A percentile compares a stretch with the other conserved stretches of the same genome.
These are phyloP conservation scores for Monosporascus ibericus DNA, from an alignment of 2,329 filamentous ascomycete genomes.

Conservation along the genomic window DNA sequence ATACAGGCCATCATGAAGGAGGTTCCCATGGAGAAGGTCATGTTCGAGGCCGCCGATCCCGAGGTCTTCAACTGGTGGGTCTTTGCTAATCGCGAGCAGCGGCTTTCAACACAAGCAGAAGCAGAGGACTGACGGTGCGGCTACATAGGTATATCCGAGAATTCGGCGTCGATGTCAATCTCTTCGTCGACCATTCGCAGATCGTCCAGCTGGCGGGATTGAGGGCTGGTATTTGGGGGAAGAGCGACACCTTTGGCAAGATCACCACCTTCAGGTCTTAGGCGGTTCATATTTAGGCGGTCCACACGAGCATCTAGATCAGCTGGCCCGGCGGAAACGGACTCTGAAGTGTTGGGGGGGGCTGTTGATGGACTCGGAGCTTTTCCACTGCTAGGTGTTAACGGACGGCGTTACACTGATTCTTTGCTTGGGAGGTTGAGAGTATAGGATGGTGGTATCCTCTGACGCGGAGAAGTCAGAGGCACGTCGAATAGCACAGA, in stretches of 20 bases:
- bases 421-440: no score
- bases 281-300: no score
- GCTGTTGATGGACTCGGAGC: no score
- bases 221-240: constrained; percentile 48
- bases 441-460: no score
- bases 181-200: constrained; percentile 53
- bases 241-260: constrained; percentile 49
- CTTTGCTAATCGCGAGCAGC: not conserved
- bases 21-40: constrained; percentile 44
- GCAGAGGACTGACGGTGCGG: not conserved
- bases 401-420: no score
- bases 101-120: not conserved
- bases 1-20: constrained; percentile 46
- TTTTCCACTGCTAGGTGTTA: no score
- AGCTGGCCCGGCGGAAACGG: no score
- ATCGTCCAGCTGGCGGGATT: constrained; percentile 49
- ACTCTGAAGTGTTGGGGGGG: no score
- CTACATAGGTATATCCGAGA: constrained; percentile 34
- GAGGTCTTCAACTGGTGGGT: constrained; percentile 50
- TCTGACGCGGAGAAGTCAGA: no score
- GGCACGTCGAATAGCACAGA: no score
- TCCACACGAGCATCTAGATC: no score
- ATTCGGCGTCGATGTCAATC: constrained; percentile 50
- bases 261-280: constrained; percentile 30
- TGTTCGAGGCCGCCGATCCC: constrained; percentile 53